A percentile compares a stretch with the other conserved stretches of the same genome.
Evolutionary conservation across 352 stramenopile species (phyloP).

Genomic region (Phytophthora pini): DNA sequence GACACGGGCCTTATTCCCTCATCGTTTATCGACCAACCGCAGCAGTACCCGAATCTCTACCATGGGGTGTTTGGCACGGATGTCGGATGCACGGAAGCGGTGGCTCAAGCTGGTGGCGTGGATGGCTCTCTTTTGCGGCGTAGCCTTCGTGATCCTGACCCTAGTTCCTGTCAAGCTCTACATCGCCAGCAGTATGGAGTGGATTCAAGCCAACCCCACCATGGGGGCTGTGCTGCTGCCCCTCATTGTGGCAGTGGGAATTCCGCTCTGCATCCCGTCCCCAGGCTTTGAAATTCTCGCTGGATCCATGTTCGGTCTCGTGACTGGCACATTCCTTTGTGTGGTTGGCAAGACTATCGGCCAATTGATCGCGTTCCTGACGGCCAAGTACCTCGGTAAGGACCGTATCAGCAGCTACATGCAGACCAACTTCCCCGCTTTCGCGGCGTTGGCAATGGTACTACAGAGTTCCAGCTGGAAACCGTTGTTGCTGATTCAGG

Average conservation of each 20-base stretch:
- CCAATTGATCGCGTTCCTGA: constrained; percentile 64
- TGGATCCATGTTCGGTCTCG: constrained; percentile 70
- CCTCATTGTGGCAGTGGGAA: constrained; percentile 58
- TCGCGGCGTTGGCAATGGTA: constrained; percentile 54
- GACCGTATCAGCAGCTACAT: constrained; percentile 59
- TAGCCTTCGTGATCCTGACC: constrained; percentile 28
- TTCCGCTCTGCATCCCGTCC: constrained; percentile 71
- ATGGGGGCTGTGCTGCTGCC: constrained; percentile 60
- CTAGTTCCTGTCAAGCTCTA: constrained; percentile 57
- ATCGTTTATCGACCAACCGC: constrained; percentile 18
- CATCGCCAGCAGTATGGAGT: constrained; percentile 36
- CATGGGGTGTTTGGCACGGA: constrained; percentile 16
- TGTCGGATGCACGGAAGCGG: constrained; percentile 18
- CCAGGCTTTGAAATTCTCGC: constrained; percentile 71
- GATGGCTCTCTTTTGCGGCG: constrained; percentile 13
- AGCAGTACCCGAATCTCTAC: constrained; percentile 8
- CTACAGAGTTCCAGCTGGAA: constrained; percentile 76
- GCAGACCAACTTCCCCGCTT: constrained; percentile 61
- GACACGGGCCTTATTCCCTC: constrained; percentile 20
- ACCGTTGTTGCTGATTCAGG: constrained; percentile 70
- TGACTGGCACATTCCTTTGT: constrained; percentile 55
- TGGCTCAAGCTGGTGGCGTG: constrained; percentile 36
- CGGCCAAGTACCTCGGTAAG: constrained; percentile 66
- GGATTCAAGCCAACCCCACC: constrained; percentile 56
- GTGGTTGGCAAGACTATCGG: constrained; percentile 67